Evolutionary conservation across 2,329 filamentous ascomycete species (phyloP), one percentile per base, ranked within the genome.

Genomic region (Neofusicoccum umdonicola): DNA sequence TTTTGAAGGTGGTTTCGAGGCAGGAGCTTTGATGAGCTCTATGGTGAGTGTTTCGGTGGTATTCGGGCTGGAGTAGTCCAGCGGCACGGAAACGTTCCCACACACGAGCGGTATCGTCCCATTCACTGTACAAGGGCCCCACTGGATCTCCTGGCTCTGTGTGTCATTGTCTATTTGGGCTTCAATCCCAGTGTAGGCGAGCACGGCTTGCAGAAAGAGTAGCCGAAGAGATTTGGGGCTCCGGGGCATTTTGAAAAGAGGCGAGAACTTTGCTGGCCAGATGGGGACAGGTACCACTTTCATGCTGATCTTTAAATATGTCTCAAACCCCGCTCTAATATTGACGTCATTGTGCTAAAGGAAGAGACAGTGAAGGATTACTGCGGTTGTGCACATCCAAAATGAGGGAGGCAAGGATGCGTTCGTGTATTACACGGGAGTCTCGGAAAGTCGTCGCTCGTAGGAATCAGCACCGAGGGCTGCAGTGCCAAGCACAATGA

Each of bases 41-140:
- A 73, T 51, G 5, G 65, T 56, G 9, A 71, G 51, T 8, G 48
- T 67, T 6, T 67, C 64, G 8, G 62, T 67, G 31, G 68, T 67
- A 9, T 70, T 61, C 9, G 64, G 47, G 22, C 71, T 63, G 12
- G 70, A 71, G 57, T 77, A 78, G 65, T 78, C 76, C 1, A 78
- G 70, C 2, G 76, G 76, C 0, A 78, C 76, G 1, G 67, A 41
- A 3, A 78, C 64, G 17, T 62, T 75, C 1, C 70, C 74, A 64
- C 76, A 78, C 39, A 57, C 54, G 3, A 69, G 15, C 7, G 45
- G 35, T 7, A 39, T 15, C 17, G 57, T 48, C 17, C 19, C 31
- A 27, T 22, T 8, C 5, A 61, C n/a, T 8, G 7, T 5, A 15
- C 58, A 62, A 27, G 58, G 19, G 1, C 58, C 45, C 58, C 58